Conservation (phyloP, 495 filamentous ascomycete species). For the Penicillium mononematosum region DNA sequence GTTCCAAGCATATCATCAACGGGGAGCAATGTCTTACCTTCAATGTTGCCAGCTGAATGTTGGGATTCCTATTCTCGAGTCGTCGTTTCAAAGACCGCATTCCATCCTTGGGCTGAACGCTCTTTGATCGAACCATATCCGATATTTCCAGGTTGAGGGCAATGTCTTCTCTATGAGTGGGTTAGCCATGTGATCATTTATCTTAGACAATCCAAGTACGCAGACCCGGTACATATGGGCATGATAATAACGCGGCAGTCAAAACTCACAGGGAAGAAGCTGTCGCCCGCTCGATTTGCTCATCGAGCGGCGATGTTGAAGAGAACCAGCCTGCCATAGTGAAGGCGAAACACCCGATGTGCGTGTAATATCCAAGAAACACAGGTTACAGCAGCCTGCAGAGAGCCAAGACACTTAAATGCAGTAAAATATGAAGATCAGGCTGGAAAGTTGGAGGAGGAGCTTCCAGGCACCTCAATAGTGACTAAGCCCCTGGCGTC, state of each 20-base stretch:
- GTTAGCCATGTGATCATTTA: constrained; percentile 3
- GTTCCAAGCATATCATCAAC: background rate
- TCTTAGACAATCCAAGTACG: background rate
- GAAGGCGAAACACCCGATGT: constrained; percentile 5
- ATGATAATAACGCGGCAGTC: constrained; percentile 4
- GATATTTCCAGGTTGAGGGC: constrained; percentile 96
- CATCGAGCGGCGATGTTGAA: constrained; percentile 83
- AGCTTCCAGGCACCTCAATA: constrained; percentile 24
- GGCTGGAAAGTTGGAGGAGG: constrained; percentile 8
- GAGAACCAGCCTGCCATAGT: constrained; percentile 93
- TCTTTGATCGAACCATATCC: constrained; percentile 93
- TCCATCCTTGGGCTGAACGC: constrained; percentile 92
- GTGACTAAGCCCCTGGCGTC: constrained; percentile 35
- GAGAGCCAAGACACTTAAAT: constrained; percentile 8
- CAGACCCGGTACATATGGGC: background rate
- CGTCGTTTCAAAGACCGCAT: constrained; percentile 94
- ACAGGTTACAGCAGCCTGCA: background rate
- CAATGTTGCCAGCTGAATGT: constrained; percentile 87
- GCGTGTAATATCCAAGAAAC: constrained; percentile 2
- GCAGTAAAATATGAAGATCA: constrained; percentile 19
- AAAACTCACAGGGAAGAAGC: constrained; percentile 77
- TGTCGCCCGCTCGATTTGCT: constrained; percentile 94
- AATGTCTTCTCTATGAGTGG: constrained; percentile 78
- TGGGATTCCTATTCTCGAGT: constrained; percentile 94
- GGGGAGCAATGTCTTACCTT: constrained; percentile 54